Percentiles rank a stretch among this genome's conserved stretches.
phyloP scores from a whole-genome alignment of 352 stramenopile species.

The Globisporangium megalacanthum region DNA sequence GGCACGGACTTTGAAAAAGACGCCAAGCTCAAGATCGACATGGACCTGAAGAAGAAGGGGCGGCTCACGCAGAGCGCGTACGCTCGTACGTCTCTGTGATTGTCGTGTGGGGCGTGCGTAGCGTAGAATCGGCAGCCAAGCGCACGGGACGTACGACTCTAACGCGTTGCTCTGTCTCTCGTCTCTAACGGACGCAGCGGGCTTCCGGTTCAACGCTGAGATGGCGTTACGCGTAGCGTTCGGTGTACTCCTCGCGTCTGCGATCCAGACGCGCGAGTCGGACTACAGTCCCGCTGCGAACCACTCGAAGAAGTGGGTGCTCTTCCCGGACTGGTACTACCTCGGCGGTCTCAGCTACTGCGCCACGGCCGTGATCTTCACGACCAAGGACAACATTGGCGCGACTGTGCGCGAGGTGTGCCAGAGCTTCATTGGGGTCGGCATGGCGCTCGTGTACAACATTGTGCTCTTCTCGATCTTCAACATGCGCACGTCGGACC shows the following conservation, averaged over 20 bases:
- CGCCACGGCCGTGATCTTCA: conserved; percentile 71
- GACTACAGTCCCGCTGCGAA: conserved; percentile 31
- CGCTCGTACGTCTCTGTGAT: conserved; percentile 15
- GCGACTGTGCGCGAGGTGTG: conserved; percentile 62
- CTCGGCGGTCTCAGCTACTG: conserved; percentile 72
- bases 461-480: conserved; percentile 71
- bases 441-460: conserved; percentile 77
- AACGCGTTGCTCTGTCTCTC: background rate
- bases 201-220: conserved; percentile 65
- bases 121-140: too few relatives aligned
- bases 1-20: conserved; percentile 28
- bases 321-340: conserved; percentile 69
- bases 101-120: background rate
- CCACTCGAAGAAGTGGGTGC: conserved; percentile 58
- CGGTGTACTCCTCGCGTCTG: conserved; percentile 62
- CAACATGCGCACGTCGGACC: conserved; percentile 34
- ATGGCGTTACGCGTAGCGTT: conserved; percentile 60
- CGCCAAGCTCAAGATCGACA: conserved; percentile 21
- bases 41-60: conserved; percentile 19
- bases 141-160: too few relatives aligned
- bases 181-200: conserved; percentile 21
- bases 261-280: conserved; percentile 55
- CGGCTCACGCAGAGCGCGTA: conserved; percentile 17
- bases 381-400: conserved; percentile 64
- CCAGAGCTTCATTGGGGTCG: conserved; percentile 68